Conservation (phyloP, 2,329 filamentous ascomycete species). For the Neonectria neomacrospora region DNA sequence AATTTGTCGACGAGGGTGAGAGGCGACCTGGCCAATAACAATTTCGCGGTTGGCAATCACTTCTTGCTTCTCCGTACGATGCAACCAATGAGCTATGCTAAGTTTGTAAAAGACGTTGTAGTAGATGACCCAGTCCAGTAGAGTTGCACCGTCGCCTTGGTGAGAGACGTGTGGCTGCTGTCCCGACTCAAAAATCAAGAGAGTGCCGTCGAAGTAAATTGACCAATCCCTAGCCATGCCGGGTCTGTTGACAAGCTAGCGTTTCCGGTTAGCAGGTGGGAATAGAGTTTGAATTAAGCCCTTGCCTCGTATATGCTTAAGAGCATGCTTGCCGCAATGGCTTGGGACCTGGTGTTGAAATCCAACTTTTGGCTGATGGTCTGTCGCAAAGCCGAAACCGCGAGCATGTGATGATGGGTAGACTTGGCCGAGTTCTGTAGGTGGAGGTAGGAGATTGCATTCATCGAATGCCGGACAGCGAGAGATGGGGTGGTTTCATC, state of each 20-base stretch:
- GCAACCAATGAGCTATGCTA: slow-evolving; percentile 11
- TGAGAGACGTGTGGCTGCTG: not conserved
- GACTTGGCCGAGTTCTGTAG: not conserved
- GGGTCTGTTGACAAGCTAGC: not conserved
- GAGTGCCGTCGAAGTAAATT: slow-evolving; percentile 17
- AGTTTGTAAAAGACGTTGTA: slow-evolving; percentile 22
- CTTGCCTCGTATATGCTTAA: slow-evolving; percentile 18
- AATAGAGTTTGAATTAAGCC: too few relatives aligned
- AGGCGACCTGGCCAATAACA: not conserved
- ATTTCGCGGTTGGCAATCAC: slow-evolving; percentile 1
- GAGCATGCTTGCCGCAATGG: slow-evolving; percentile 17
- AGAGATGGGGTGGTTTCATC: slow-evolving; percentile 16
- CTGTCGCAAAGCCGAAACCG: slow-evolving; percentile 9
- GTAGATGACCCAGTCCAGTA: slow-evolving; percentile 17
- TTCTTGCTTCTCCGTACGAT: slow-evolving; percentile 2
- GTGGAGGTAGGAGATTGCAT: slow-evolving; percentile 16
- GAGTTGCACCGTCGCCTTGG: slow-evolving; percentile 3
- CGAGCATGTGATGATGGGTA: slow-evolving; percentile 11
- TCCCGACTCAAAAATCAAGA: slow-evolving; percentile 12
- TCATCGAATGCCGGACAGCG: slow-evolving; percentile 22
- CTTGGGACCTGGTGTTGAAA: slow-evolving; percentile 1
- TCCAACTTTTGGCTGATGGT: slow-evolving; percentile 1
- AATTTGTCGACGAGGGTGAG: slow-evolving; percentile 12
- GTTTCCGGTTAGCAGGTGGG: not conserved
- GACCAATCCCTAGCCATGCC: slow-evolving; percentile 8